Evolutionary conservation across 163 green algal species (phyloP).

Genomic region (Chloroidium sp.): DNA sequence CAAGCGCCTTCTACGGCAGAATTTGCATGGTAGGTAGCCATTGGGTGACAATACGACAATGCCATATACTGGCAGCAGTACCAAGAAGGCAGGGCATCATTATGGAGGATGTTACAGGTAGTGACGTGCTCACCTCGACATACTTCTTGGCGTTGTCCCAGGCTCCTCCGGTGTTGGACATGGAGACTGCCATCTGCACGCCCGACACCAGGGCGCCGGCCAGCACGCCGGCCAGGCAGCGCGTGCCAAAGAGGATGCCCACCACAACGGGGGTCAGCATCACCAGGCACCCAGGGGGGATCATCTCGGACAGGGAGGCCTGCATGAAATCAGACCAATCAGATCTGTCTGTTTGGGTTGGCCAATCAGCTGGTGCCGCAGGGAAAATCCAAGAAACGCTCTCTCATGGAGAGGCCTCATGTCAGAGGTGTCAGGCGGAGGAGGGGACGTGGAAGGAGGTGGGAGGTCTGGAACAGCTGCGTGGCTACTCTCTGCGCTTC

Average conservation of each 20-base stretch:
- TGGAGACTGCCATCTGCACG: slow-evolving; percentile 97
- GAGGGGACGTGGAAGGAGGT: no score
- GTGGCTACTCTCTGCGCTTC: no score
- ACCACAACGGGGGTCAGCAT: slow-evolving; percentile 91
- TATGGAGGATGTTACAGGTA: no score
- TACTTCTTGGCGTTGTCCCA: slow-evolving; percentile 99
- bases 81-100: no score
- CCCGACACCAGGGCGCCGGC: slow-evolving; percentile 86
- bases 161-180: slow-evolving; percentile 97
- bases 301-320: slow-evolving; percentile 94
- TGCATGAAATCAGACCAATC: slow-evolving; percentile 14
- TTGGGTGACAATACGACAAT: no score
- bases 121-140: slow-evolving; percentile 54
- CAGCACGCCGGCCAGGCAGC: slow-evolving; percentile 85
- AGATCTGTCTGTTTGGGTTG: neutral
- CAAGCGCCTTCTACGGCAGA: no score
- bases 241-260: slow-evolving; percentile 47
- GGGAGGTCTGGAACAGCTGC: no score
- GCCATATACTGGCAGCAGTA: no score
- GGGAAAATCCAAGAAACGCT: neutral
- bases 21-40: no score
- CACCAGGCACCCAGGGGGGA: slow-evolving; percentile 87
- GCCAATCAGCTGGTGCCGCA: neutral
- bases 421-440: no score
- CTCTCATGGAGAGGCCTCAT: neutral